Evolutionary conservation across 2,329 filamentous ascomycete genomes (phyloP).

Genomic region (Xylariaceae sp.): DNA sequence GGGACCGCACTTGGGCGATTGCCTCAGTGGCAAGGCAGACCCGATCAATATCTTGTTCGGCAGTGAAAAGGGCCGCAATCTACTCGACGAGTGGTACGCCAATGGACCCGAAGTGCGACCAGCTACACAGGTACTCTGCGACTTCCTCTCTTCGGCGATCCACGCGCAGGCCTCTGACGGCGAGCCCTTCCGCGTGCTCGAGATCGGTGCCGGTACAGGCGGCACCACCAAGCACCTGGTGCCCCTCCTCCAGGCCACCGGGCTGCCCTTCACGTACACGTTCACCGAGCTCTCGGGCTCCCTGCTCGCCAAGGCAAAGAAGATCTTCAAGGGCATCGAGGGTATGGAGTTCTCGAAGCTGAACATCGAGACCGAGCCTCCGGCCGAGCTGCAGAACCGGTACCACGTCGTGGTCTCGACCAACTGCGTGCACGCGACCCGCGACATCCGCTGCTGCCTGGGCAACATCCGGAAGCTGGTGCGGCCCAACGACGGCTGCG

Average conservation of each 20-base stretch:
- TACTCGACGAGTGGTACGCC: no score
- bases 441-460: neutral
- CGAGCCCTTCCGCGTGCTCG: no score
- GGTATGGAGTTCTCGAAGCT: slow-evolving; percentile 21
- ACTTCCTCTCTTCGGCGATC: no score
- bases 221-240: slow-evolving; percentile 30
- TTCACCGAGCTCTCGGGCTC: slow-evolving; percentile 33
- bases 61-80: no score
- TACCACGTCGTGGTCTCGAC: slow-evolving; percentile 27
- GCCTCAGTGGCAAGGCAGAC: no score
- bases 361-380: slow-evolving; percentile 23
- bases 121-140: no score
- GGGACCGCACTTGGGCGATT: neutral
- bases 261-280: slow-evolving; percentile 29
- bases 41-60: no score
- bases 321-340: slow-evolving; percentile 13
- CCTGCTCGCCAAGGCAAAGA: slow-evolving; percentile 20
- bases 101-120: no score
- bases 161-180: no score
- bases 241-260: slow-evolving; percentile 12
- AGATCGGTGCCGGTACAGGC: no score
- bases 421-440: slow-evolving; percentile 31
- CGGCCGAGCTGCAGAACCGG: slow-evolving; percentile 2
- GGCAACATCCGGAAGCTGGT: neutral
- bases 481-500: neutral